A percentile compares a stretch with the other conserved stretches of the same genome.
These are phyloP conservation scores for Sclerotinia borealis DNA, from an alignment of 2,329 filamentous ascomycete genomes.

Conservation along the genomic window DNA sequence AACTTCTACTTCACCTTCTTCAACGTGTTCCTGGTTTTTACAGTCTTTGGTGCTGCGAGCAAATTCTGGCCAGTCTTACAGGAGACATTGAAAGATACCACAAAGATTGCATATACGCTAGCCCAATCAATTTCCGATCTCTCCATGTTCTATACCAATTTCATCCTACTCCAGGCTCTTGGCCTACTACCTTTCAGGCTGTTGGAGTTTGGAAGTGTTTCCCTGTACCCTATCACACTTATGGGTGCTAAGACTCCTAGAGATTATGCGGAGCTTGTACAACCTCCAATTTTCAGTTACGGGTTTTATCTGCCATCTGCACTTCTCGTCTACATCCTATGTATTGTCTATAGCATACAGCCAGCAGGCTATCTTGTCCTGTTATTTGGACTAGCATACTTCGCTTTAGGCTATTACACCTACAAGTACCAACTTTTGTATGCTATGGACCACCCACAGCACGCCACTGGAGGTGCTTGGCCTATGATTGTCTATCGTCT, in stretches of 20 bases:
- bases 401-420: slow-evolving; percentile 75
- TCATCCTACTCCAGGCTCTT: slow-evolving; percentile 89
- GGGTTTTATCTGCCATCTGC: slow-evolving; percentile 93
- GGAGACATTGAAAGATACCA: slow-evolving; percentile 72
- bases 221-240: slow-evolving; percentile 73
- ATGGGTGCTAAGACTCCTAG: slow-evolving; percentile 80
- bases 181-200: slow-evolving; percentile 90
- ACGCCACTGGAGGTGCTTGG: slow-evolving; percentile 91
- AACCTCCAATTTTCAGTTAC: slow-evolving; percentile 86
- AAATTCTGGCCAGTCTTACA: slow-evolving; percentile 67
- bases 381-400: slow-evolving; percentile 77
- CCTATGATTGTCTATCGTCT: slow-evolving; percentile 93
- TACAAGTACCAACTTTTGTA: slow-evolving; percentile 98
- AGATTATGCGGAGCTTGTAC: slow-evolving; percentile 75
- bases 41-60: slow-evolving; percentile 73
- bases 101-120: slow-evolving; percentile 67
- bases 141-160: slow-evolving; percentile 83
- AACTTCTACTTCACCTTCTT: slow-evolving; percentile 99
- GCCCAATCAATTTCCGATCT: slow-evolving; percentile 69
- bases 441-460: slow-evolving; percentile 95
- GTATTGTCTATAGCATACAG: slow-evolving; percentile 87
- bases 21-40: slow-evolving; percentile 96
- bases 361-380: slow-evolving; percentile 74
- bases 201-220: slow-evolving; percentile 80
- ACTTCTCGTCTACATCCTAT: slow-evolving; percentile 89